A percentile compares a stretch with the other conserved stretches of the same genome.
phyloP scores from a whole-genome alignment of 345 rosid genomes.

The Gossypium ekmanianum region DNA sequence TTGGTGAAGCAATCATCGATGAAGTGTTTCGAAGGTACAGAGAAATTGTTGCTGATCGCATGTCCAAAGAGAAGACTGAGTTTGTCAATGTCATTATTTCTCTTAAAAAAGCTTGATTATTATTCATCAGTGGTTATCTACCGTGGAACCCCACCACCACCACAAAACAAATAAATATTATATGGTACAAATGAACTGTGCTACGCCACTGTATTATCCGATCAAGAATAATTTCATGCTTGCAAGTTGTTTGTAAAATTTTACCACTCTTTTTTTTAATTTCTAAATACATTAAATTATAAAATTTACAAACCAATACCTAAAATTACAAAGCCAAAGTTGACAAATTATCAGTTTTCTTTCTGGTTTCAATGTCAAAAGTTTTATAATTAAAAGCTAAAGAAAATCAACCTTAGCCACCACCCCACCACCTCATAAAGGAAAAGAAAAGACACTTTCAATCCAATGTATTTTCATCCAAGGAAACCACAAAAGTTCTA shows the following conservation, averaged over 20 bases:
- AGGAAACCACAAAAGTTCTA: no score
- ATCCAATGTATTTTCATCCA: no score
- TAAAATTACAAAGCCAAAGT: no score
- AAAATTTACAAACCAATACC: no score
- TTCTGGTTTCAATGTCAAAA: no score
- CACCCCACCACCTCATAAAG: no score
- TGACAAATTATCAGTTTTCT: no score
- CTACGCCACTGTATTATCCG: neutral
- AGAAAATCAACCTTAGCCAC: no score
- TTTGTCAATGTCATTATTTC: constrained; percentile 40
- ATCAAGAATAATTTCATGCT: neutral
- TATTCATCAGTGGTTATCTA: neutral
- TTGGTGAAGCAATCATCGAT: constrained; percentile 33
- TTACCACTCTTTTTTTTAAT: neutral
- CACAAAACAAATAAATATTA: no score
- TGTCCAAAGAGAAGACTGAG: constrained; percentile 32
- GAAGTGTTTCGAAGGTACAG: constrained; percentile 34
- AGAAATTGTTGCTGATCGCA: constrained; percentile 28
- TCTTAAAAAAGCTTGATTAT: constrained; percentile 13
- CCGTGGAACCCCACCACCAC: no score
- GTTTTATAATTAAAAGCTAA: no score
- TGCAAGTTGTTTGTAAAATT: neutral
- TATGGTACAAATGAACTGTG: neutral
- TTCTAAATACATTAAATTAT: neutral
- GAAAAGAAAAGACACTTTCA: no score